phyloP scores from a whole-genome alignment of 768 basidiomycete genomes.

The Kwoniella shandongensis region DNA sequence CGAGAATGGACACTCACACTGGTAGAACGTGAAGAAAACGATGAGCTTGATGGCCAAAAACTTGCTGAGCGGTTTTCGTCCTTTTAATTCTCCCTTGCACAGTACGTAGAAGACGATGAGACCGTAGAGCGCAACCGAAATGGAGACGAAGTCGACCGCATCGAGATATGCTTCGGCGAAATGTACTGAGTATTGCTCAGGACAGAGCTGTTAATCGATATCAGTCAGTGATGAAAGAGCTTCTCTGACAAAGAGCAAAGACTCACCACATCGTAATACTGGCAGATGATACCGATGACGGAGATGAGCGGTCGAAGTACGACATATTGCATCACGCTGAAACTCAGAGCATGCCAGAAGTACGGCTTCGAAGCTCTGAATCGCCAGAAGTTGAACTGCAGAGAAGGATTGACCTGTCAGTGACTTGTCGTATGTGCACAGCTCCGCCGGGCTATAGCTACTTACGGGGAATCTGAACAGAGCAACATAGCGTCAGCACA shows the following conservation, averaged over 20 bases:
- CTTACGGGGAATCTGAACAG: slow-evolving; percentile 30
- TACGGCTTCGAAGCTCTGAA: slow-evolving; percentile 61
- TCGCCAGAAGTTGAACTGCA: slow-evolving; percentile 74
- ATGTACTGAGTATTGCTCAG: slow-evolving; percentile 33
- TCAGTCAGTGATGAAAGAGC: background rate
- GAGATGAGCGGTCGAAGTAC: slow-evolving; percentile 68
- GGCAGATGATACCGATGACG: slow-evolving; percentile 75
- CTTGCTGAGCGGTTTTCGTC: slow-evolving; percentile 74
- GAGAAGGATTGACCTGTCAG: background rate
- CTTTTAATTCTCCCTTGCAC: slow-evolving; percentile 74
- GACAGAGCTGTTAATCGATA: slow-evolving; percentile 25
- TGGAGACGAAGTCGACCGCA: slow-evolving; percentile 74
- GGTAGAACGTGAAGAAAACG: slow-evolving; percentile 87
- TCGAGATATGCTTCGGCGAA: slow-evolving; percentile 52
- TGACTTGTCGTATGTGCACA: background rate
- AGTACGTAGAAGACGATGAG: slow-evolving; percentile 79
- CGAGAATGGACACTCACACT: slow-evolving; percentile 61
- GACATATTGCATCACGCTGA: slow-evolving; percentile 86
- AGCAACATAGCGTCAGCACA: too few species aligned
- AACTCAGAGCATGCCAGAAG: slow-evolving; percentile 68
- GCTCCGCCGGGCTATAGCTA: too few species aligned
- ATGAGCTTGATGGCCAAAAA: slow-evolving; percentile 78
- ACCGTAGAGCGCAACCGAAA: slow-evolving; percentile 85
- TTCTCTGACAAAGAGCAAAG: background rate
- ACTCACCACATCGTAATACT: slow-evolving; percentile 61